These are phyloP conservation scores for Mallotus nudiflorus DNA, from an alignment of 345 rosid species.

Conservation along the genomic window DNA sequence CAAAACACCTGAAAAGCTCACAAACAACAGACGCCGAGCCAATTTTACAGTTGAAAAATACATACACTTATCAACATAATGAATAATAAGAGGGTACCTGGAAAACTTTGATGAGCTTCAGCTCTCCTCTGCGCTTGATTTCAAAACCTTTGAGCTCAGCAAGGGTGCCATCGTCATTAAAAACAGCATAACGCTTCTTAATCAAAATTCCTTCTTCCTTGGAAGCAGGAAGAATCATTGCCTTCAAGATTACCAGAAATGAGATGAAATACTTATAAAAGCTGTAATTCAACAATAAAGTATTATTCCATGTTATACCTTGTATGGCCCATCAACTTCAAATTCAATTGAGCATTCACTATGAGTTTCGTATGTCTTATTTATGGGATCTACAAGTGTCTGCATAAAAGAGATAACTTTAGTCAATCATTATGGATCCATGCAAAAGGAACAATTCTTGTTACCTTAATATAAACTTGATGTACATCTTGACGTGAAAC, in stretches of 20 bases:
- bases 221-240: conserved; percentile 99
- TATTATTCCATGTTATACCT: conserved; percentile 48
- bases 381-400: conserved; percentile 79
- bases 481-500: conserved; percentile 8
- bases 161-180: conserved; percentile 95
- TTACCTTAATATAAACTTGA: conserved; percentile 8
- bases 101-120: conserved; percentile 95
- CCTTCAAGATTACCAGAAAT: conserved; percentile 44
- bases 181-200: conserved; percentile 98
- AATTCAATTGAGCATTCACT: conserved; percentile 99
- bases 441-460: not conserved
- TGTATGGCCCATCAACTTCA: conserved; percentile 99
- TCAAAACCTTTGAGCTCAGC: conserved; percentile 99
- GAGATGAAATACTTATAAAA: conserved; percentile 24
- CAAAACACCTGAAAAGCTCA: not conserved
- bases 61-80: not conserved
- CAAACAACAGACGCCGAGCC: not conserved
- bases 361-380: conserved; percentile 68
- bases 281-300: conserved; percentile 9
- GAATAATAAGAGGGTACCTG: conserved; percentile 58
- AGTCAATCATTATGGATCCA: conserved; percentile 14
- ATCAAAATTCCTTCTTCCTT: conserved; percentile 94
- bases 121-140: conserved; percentile 98
- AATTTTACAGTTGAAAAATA: not conserved
- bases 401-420: conserved; percentile 32